Percentiles rank a stretch among this genome's conserved stretches.
These are phyloP conservation scores for Delonix regia DNA, from an alignment of 306 rosid species.

Conservation along the genomic window DNA sequence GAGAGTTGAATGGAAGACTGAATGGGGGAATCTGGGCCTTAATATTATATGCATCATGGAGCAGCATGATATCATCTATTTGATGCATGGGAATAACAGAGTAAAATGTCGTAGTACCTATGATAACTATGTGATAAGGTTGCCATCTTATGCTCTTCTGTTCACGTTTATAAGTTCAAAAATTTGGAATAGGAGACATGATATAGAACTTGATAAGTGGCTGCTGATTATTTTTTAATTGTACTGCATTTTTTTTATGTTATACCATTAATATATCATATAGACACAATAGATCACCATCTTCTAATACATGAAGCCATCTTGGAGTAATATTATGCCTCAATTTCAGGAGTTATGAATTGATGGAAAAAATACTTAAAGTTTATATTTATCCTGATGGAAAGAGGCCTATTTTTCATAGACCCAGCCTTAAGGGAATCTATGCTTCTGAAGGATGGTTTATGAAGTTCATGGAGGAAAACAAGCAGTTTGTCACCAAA, in stretches of 20 bases:
- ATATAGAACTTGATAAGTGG: not conserved
- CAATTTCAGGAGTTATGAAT: not conserved
- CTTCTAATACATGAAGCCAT: not conserved
- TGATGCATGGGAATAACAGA: not conserved
- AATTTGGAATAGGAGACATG: not conserved
- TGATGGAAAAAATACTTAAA: conserved; percentile 86
- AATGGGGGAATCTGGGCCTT: too few species aligned
- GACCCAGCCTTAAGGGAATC: conserved; percentile 68
- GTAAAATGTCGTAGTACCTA: not conserved
- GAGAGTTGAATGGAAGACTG: too few species aligned
- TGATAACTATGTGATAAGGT: not conserved
- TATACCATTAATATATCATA: not conserved
- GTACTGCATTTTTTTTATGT: conserved; percentile 20
- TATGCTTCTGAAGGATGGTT: too few species aligned
- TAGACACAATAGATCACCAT: too few species aligned
- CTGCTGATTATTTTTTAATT: conserved; percentile 30
- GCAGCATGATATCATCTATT: not conserved
- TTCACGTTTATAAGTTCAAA: not conserved
- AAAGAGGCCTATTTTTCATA: conserved; percentile 76
- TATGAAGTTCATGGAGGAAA: too few species aligned
- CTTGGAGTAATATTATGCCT: conserved; percentile 34
- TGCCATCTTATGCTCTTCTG: not conserved
- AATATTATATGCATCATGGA: not conserved
- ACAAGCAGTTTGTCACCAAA: too few species aligned
- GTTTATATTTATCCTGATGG: conserved; percentile 85